Base-by-base conservation (phyloP, 345 rosid genomes). In the Xanthoceras sorbifolium region DNA sequence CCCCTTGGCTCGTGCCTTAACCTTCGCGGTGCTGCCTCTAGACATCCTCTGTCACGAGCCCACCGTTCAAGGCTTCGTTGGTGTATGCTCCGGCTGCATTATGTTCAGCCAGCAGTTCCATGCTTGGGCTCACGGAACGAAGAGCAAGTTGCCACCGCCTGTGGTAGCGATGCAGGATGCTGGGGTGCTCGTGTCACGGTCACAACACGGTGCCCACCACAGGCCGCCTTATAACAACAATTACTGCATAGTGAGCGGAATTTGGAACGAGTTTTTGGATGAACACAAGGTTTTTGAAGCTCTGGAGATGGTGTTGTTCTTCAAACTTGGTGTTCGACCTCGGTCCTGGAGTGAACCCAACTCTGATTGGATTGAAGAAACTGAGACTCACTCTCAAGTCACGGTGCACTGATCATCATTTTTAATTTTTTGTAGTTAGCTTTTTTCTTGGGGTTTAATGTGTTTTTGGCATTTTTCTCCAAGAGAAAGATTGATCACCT, bases 21-120 rank as follows among this genome's bases (percentile, higher is more conserved):
- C 99, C 31, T 83, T 93, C 59, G 48, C 71, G 3, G 90, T 90
- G 79, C 84, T 93, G 17, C 98, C 99, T 1, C 32, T 90, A 25
- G 89, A 88, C 78, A 69, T 93, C 57, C 66, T 84, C 0, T 79
- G 89, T 67, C 62, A 79, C 28, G 89, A 89, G 79, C 85, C 94
- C 10, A 80, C 71, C 11, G 11, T 84, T 18, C 92, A 84, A 54
- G 86, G 89, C 4, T 93, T 95, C 70, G 93, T 84, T n/a, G 72
- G 86, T 69, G 15, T 83, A 2, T 89, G 78, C 81, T 77, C 97
- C 0, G 91, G 93, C 22, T 93, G 93, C 87, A 87, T 93, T 54
- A 89, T 91, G 97, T 89, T 93, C 40, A 92, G 99, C 91, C 99
- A 92, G 79, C 97, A 90, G 72, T 91, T 91, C 44, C 99, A 95